Evolutionary conservation across 176 grass and related monocot genomes (phyloP).

Genomic region (Oryza brachyantha): DNA sequence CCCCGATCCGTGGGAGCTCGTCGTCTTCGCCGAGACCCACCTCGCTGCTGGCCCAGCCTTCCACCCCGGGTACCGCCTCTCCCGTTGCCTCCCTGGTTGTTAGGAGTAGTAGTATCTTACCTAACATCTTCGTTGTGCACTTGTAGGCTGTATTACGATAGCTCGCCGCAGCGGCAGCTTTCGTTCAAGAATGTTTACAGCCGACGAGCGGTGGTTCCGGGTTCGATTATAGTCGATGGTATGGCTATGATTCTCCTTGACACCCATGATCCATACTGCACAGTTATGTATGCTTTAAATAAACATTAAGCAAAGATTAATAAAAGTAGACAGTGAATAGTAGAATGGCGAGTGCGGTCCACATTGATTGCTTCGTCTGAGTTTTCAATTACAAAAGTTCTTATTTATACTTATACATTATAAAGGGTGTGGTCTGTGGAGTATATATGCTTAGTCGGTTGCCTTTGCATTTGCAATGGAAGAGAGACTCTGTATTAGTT

Average conservation of each 20-base stretch:
- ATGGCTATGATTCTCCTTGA: slow-evolving; percentile 4
- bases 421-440: neutral
- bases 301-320: neutral
- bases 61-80: slow-evolving; percentile 8
- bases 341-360: neutral
- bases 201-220: slow-evolving; percentile 49
- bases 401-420: neutral
- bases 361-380: neutral
- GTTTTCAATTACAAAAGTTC: neutral
- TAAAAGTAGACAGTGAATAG: neutral
- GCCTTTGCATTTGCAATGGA: neutral
- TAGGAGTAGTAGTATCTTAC: neutral
- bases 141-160: slow-evolving; percentile 51
- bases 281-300: neutral
- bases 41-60: slow-evolving; percentile 37
- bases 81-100: neutral
- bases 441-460: neutral
- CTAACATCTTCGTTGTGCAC: neutral
- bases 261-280: neutral
- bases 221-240: slow-evolving; percentile 90
- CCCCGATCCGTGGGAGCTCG: slow-evolving; percentile 70
- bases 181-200: slow-evolving; percentile 77
- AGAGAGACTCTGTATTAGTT: neutral
- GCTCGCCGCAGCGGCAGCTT: slow-evolving; percentile 43
- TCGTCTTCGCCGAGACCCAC: slow-evolving; percentile 87